phyloP scores from a whole-genome alignment of 306 rosid genomes.

The Glycine latifolia region DNA sequence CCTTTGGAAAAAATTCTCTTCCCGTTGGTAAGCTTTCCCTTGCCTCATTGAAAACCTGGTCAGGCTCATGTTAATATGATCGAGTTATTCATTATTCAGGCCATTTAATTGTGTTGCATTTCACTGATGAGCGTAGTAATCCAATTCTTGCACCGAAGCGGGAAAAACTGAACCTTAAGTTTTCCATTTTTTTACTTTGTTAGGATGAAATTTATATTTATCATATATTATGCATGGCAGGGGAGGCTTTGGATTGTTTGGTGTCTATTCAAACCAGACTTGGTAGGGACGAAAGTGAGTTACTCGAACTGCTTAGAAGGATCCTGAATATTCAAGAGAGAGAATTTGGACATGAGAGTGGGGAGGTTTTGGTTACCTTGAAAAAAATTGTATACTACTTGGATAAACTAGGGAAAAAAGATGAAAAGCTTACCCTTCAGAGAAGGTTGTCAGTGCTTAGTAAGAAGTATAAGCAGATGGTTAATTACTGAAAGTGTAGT shows the following conservation, averaged over 20 bases:
- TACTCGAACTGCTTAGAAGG: constrained; percentile 70
- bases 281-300: constrained; percentile 59
- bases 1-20: constrained; percentile 76
- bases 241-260: constrained; percentile 90
- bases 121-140: background rate
- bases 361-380: constrained; percentile 72
- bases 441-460: constrained; percentile 72
- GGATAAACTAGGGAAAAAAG: constrained; percentile 73
- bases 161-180: background rate
- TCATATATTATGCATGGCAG: constrained; percentile 56
- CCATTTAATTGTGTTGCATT: constrained; percentile 24
- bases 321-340: constrained; percentile 78
- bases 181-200: background rate
- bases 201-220: constrained; percentile 3
- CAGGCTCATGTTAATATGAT: constrained; percentile 5
- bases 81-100: background rate
- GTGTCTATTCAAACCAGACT: constrained; percentile 80
- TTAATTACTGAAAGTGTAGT: constrained; percentile 49
- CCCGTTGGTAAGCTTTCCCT: constrained; percentile 75
- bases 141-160: background rate
- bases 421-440: constrained; percentile 69
- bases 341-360: constrained; percentile 76
- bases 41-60: constrained; percentile 15
- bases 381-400: constrained; percentile 73
- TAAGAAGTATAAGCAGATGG: constrained; percentile 71